phyloP scores from a whole-genome alignment of 2,329 filamentous ascomycete species.

The Alternaria alternata region DNA sequence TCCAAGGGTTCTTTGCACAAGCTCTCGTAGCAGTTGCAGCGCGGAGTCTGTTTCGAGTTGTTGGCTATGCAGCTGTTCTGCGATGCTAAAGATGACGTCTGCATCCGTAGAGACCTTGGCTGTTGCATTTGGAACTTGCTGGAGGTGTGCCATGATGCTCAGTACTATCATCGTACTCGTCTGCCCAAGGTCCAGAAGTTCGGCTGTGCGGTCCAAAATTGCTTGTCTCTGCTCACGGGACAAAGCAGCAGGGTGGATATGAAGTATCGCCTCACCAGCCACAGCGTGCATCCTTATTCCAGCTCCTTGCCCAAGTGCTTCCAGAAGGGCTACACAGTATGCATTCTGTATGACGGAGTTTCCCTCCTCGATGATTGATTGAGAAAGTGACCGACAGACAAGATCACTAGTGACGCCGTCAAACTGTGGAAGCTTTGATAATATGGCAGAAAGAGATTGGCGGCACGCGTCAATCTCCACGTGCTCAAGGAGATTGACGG shows the following conservation, averaged over 20 bases:
- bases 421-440: slow-evolving; percentile 28
- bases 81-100: slow-evolving; percentile 36
- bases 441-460: slow-evolving; percentile 26
- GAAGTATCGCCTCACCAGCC: slow-evolving; percentile 29
- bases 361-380: slow-evolving; percentile 32
- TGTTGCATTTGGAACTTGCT: slow-evolving; percentile 48
- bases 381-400: slow-evolving; percentile 29
- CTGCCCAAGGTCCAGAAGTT: slow-evolving; percentile 21
- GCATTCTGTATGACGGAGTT: slow-evolving; percentile 27
- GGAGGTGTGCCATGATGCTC: slow-evolving; percentile 42
- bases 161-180: slow-evolving; percentile 22
- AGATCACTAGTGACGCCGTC: slow-evolving; percentile 10
- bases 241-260: slow-evolving; percentile 35
- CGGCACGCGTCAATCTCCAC: slow-evolving; percentile 26
- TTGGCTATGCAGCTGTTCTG: slow-evolving; percentile 32
- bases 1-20: slow-evolving; percentile 36
- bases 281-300: slow-evolving; percentile 13
- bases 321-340: slow-evolving; percentile 31
- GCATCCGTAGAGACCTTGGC: slow-evolving; percentile 43
- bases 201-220: slow-evolving; percentile 39
- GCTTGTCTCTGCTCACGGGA: slow-evolving; percentile 44
- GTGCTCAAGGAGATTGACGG: slow-evolving; percentile 33
- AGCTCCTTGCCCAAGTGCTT: slow-evolving; percentile 19
- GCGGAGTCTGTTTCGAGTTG: slow-evolving; percentile 19
- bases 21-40: slow-evolving; percentile 34